phyloP scores from a whole-genome alignment of 257 asterid species.

The Cinchona pubescens region DNA sequence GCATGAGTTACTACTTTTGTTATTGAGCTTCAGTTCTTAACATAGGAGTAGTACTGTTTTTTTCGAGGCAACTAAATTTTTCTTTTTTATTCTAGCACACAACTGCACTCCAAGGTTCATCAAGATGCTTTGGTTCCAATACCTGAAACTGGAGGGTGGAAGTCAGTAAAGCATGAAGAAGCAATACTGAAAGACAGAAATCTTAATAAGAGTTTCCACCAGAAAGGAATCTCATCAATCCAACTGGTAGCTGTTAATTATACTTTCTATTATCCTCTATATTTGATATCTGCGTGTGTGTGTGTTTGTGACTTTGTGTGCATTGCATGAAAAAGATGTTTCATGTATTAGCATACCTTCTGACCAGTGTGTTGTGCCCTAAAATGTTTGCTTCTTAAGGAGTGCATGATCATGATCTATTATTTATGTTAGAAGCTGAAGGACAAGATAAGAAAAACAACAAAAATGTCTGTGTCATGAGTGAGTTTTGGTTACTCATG shows the following conservation, averaged over 20 bases:
- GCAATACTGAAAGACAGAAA: conserved; percentile 33
- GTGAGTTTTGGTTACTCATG: conserved; percentile 20
- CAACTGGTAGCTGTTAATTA: conserved; percentile 40
- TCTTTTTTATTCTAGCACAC: conserved; percentile 26
- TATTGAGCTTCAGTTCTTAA: not conserved
- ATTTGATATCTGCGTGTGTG: not conserved
- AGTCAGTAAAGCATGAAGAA: conserved; percentile 53
- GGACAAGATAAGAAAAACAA: not conserved
- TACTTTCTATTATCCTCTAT: conserved; percentile 12
- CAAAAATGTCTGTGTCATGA: conserved; percentile 6
- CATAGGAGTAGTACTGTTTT: not conserved
- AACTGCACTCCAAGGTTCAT: conserved; percentile 33
- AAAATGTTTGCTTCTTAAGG: not conserved
- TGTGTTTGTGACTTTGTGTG: not conserved
- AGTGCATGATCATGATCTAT: not conserved
- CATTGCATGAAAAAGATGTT: not conserved
- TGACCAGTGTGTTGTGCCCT: not conserved
- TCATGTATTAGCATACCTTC: not conserved
- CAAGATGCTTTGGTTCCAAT: conserved; percentile 34
- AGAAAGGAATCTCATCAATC: conserved; percentile 32
- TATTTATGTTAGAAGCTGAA: not conserved
- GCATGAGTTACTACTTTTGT: conserved; percentile 3
- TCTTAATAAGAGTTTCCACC: conserved; percentile 31
- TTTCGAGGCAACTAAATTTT: conserved; percentile 2
- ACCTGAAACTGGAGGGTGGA: conserved; percentile 63